Base-by-base conservation (phyloP, 495 filamentous ascomycete species). In the Aspergillus diversus region DNA sequence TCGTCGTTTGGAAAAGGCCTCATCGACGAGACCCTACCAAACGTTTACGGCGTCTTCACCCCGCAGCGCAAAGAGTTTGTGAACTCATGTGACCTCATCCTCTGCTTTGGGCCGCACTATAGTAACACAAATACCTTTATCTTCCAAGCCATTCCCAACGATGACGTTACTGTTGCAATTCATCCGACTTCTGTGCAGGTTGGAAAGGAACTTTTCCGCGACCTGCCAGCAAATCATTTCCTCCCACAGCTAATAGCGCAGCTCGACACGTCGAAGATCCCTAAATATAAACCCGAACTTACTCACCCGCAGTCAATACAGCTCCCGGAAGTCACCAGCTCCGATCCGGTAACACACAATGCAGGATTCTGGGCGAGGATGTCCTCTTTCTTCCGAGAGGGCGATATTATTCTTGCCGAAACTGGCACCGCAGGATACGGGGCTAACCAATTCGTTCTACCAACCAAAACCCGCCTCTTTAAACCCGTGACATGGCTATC, bases 401-500 rank as follows among this genome's bases (percentile, higher is more conserved):
- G 71, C 12, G 77, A 80, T 57, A 65, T 73, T 16, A 53, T 80
- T 21, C 35, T 78, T 17, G 66, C 69, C 7, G 78, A 78, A 60
- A 78, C 73, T 6, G 76, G 75, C 4, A 79, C 76, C 13, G 57
- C 76, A 0, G 53, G 59, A 8, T 65, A 63, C 27, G 76, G 76
- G 3, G 63, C 63, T 9, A 63, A 68, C 2, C 55, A 68, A 13
- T 64, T 75, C 32, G 43, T 51, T 1, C 59, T 77, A 0, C 74
- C 74, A 1, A 37, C 33, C 12, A 47, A 70, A 52, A 63, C 70
- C 12, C 64, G 60, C 9, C 39, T 80, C 16, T 69, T 81, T 35
- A 72, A 64, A n/a, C 71, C 71, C 0, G 59, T 56, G 5, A 70
- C 73, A 13, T 80, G 76, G 75, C 59, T 74, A 1, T 78, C 75